Evolutionary conservation across 805 yeast species (phyloP), one percentile per base, ranked within the genome.

Genomic region (Wickerhamomyces alni): DNA sequence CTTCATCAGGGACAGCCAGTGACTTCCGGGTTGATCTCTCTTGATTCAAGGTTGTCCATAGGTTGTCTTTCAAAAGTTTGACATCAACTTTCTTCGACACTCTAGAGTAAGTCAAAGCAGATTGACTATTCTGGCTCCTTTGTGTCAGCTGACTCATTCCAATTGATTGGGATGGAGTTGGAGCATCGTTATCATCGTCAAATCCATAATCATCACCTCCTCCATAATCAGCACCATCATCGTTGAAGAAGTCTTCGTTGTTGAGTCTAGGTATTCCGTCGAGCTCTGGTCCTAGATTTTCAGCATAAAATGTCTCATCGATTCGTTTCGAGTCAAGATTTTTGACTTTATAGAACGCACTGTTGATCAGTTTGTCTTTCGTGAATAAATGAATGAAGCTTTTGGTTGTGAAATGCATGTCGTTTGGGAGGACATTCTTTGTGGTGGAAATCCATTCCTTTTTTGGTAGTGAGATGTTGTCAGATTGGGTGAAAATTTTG

Each of bases 41-140:
- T 18, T 43, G 33, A 24, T 59, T 64, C 16, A 80, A 63, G 1
- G 76, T 68, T n/a, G 67, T 66, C 95, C 95, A 87, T 17, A 87
- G 55, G 49, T 84, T 85, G 38, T 80, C 82, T 61, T 88, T 87
- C 40, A 87, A 66, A n/a, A 69, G 62, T 44, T 76, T 74, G 25
- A 88, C 82, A 55, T 87, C 93, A 28, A 88, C 93, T 43, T 77
- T 74, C 56, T 87, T 87, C 5, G 95, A 83, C 2, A 77, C 76
- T 38, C 82, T 70, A 2, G 95, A 80, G 54, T 77, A 85, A 44
- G 67, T 72, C 24, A 82, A 65, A 5, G 68, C 67, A 13, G 67
- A 22, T 36, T 49, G 52, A 6, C 43, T 33, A n/a, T 44, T 45
- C n/a, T n/a, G n/a, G 41, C 40, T 56, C 47, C 30, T 55, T 37